phyloP scores from a whole-genome alignment of 768 basidiomycete genomes.

The Boletus reticulatus region DNA sequence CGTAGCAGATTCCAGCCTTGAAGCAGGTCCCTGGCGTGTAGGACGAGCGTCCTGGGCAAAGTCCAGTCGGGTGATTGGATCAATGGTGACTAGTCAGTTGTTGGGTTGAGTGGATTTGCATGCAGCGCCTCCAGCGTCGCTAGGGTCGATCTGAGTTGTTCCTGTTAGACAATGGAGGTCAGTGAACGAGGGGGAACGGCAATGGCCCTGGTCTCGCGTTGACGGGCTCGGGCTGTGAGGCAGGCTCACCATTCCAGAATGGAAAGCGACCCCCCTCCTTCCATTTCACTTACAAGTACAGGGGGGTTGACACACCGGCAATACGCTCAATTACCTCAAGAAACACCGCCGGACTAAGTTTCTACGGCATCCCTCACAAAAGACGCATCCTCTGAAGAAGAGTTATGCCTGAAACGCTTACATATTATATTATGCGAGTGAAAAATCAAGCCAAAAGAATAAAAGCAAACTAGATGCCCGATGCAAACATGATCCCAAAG shows the following conservation, averaged over 20 bases:
- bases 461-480: slow-evolving; percentile 20
- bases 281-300: slow-evolving; percentile 10
- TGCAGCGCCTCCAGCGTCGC: slow-evolving; percentile 27
- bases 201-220: slow-evolving; percentile 23
- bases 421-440: slow-evolving; percentile 10
- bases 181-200: slow-evolving; percentile 15
- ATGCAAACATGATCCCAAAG: slow-evolving; percentile 23
- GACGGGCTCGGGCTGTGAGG: slow-evolving; percentile 22
- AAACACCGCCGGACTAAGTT: no score
- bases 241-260: slow-evolving; percentile 19
- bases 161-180: slow-evolving; percentile 19
- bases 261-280: slow-evolving; percentile 30
- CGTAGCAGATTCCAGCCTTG: slow-evolving; percentile 48
- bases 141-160: slow-evolving; percentile 16
- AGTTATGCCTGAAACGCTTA: neutral
- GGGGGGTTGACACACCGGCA: slow-evolving; percentile 13
- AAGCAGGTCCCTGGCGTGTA: slow-evolving; percentile 39
- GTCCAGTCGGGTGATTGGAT: slow-evolving; percentile 58
- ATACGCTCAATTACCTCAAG: no score
- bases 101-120: slow-evolving; percentile 22
- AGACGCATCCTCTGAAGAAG: neutral
- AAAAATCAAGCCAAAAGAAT: slow-evolving; percentile 5
- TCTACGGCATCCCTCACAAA: neutral
- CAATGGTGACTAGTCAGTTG: slow-evolving; percentile 52
- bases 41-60: slow-evolving; percentile 53